Evolutionary conservation across 139 green algal species (phyloP), one percentile per base, ranked within the genome.

Genomic region (Picocystis salinarum): DNA sequence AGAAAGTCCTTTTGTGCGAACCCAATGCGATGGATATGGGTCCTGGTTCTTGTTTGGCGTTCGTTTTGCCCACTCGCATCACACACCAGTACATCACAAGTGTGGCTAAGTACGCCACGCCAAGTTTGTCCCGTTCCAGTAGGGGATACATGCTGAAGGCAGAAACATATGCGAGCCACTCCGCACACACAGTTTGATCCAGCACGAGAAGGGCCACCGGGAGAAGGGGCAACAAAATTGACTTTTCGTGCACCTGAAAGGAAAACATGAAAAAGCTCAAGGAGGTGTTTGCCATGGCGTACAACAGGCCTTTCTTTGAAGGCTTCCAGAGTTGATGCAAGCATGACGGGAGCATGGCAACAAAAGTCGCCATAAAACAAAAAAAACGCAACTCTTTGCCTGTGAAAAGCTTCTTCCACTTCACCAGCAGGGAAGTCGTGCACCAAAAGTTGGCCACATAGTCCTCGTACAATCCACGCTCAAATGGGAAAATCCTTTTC

Each of bases 371-470:
- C 0, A 6, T 60, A 0, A 62, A 45, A 46, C 70, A 84, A 6
- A 74, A 10, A 1, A 25, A 46, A 19, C 77, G 50, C 27, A 87
- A 44, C 3, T 22, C 7, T 24, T 63, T 40, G 31, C 55, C 18
- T 52, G 13, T 46, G 15, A 82, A 51, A 19, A 77, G 39, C 3
- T 42, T 25, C 56, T 76, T 77, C 85, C 85, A 96, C 51, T 93
- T 93, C 46, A 95, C 27, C 9, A 66, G n/a, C 3, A 75, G 48
- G 6, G 64, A 75, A 4, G 66, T 79, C 2, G 53, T 59, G 51
- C 85, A 96, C 86, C 87, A 97, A 40, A 87, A 94, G 58, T 97
- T 98, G 42, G 85, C 68, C 10, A 98, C 81, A 61, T 98, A 93
- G 50, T 98, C 88, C 48, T 98, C 88, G 58, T 71, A 98, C 31